Evolutionary conservation across 2,329 filamentous ascomycete genomes (phyloP).

Genomic region (Trichoderma citrinoviride): DNA sequence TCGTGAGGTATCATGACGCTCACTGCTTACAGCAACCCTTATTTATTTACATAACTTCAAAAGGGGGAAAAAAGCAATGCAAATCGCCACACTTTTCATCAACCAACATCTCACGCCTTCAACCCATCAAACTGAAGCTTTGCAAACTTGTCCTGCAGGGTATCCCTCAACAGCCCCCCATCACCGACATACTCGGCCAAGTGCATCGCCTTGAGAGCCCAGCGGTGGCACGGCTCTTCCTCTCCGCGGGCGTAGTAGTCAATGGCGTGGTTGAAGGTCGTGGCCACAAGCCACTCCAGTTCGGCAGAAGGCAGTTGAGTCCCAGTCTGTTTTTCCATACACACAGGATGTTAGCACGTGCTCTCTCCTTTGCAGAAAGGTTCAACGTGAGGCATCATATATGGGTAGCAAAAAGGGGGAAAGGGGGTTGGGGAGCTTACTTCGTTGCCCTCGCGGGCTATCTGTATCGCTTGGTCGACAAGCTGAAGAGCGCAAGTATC

Average conservation of each 20-base stretch:
- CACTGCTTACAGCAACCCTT: no score
- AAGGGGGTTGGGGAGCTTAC: slow-evolving; percentile 33
- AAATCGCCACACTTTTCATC: no score
- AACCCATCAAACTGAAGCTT: slow-evolving; percentile 35
- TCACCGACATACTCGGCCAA: slow-evolving; percentile 60
- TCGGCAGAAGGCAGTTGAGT: slow-evolving; percentile 62
- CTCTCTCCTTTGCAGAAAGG: slow-evolving; percentile 17
- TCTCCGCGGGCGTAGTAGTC: slow-evolving; percentile 60
- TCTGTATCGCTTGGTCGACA: slow-evolving; percentile 59
- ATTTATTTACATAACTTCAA: no score
- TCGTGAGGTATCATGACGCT: no score
- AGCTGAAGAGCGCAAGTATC: slow-evolving; percentile 57
- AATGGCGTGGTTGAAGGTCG: slow-evolving; percentile 66
- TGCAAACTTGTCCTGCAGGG: slow-evolving; percentile 46
- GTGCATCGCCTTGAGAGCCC: slow-evolving; percentile 62
- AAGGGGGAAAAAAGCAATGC: no score
- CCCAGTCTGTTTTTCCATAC: slow-evolving; percentile 33
- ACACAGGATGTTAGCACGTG: neutral
- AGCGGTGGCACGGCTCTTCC: slow-evolving; percentile 53
- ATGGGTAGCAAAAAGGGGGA: neutral
- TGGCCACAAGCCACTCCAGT: slow-evolving; percentile 72
- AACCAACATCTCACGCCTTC: neutral
- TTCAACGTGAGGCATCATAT: no score
- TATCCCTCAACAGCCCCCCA: slow-evolving; percentile 44
- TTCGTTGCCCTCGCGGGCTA: slow-evolving; percentile 50